Percentiles rank a stretch among this genome's conserved stretches.
phyloP scores from a whole-genome alignment of 768 basidiomycete species.

The Calocybe cyanea region DNA sequence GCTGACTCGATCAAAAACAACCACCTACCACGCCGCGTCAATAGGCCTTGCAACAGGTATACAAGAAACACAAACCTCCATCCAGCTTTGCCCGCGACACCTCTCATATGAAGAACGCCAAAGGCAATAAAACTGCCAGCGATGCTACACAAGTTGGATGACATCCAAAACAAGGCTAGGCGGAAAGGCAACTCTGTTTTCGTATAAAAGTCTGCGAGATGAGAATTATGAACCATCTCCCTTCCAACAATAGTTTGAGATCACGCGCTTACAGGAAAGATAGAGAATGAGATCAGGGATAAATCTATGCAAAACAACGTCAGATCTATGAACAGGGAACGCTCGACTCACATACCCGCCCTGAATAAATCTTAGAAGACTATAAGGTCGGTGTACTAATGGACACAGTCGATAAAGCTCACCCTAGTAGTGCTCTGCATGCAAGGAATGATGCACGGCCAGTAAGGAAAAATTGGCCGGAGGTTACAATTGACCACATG shows the following conservation, averaged over 20 bases:
- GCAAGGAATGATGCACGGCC: conserved; percentile 49
- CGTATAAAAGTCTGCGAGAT: conserved; percentile 49
- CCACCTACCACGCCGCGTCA: conserved; percentile 28
- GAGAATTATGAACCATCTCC: not conserved
- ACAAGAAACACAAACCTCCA: conserved; percentile 33
- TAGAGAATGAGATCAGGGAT: conserved; percentile 61
- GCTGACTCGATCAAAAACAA: conserved; percentile 53
- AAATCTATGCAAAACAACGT: conserved; percentile 28
- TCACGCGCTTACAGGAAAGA: conserved; percentile 54
- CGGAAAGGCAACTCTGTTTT: conserved; percentile 56
- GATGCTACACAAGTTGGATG: conserved; percentile 41
- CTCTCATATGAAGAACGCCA: conserved; percentile 59
- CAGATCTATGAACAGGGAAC: not conserved
- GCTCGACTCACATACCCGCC: conserved; percentile 32
- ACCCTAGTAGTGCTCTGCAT: conserved; percentile 47
- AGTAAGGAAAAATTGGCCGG: conserved; percentile 52
- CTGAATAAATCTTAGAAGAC: conserved; percentile 34
- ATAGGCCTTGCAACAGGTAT: not conserved
- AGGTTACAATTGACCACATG: conserved; percentile 48
- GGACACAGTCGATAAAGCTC: conserved; percentile 4
- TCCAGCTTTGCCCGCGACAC: conserved; percentile 46
- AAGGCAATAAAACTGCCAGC: conserved; percentile 54
- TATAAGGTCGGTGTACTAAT: not conserved
- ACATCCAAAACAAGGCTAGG: conserved; percentile 54
- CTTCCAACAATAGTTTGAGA: conserved; percentile 1